Evolutionary conservation across 192 early-diverging fungal genomes (phyloP).

Genomic region (Rhizophlyctis rosea): DNA sequence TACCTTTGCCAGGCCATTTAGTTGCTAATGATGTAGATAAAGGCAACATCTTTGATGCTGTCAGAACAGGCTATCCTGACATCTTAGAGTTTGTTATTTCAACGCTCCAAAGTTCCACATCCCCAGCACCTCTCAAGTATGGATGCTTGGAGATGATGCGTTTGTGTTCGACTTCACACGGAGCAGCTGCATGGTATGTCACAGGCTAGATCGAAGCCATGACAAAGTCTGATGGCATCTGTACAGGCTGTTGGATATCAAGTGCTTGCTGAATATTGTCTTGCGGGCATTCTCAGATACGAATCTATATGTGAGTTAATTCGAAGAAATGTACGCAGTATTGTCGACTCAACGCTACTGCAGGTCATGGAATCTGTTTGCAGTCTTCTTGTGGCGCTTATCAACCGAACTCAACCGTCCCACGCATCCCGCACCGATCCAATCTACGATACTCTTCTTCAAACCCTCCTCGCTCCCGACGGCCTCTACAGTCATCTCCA

Average conservation of each 20-base stretch:
- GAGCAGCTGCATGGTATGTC: constrained; percentile 17
- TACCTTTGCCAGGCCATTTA: background rate
- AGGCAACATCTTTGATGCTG: background rate
- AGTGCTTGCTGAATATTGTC: constrained; percentile 4
- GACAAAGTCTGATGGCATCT: background rate
- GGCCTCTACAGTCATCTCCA: background rate
- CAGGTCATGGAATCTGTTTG: constrained; percentile 9
- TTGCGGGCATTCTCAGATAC: constrained; percentile 3
- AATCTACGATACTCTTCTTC: background rate
- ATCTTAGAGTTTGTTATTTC: constrained; percentile 7
- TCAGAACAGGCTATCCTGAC: background rate
- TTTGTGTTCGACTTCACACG: background rate
- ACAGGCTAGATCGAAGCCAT: too few species aligned
- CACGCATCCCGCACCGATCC: background rate
- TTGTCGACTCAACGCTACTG: background rate
- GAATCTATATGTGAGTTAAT: constrained; percentile 7
- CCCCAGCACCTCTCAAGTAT: constrained; percentile 6
- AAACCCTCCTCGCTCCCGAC: background rate
- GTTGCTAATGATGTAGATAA: background rate
- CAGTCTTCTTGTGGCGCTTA: constrained; percentile 6
- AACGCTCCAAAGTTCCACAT: background rate
- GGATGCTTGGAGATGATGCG: constrained; percentile 12
- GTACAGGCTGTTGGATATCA: background rate
- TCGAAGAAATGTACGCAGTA: background rate
- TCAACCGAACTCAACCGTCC: constrained; percentile 5